Evolutionary conservation across 1,139 yeast species (phyloP).

Genomic region (Nakaseomyces glabratus): DNA sequence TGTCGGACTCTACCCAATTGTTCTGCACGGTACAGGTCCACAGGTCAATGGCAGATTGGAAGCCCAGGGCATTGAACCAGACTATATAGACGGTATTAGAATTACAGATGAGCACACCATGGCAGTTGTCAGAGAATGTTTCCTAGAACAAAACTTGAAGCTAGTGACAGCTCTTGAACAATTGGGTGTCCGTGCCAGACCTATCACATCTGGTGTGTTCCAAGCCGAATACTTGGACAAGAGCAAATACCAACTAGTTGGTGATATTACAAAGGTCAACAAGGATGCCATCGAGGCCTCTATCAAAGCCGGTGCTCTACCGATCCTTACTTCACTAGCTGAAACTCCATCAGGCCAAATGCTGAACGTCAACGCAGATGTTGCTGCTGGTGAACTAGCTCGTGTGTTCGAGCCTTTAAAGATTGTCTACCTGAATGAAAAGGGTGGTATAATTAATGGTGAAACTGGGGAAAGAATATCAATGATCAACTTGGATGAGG

Average conservation of each 20-base stretch:
- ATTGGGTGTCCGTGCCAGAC: slow-evolving; percentile 96
- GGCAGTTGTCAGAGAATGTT: slow-evolving; percentile 92
- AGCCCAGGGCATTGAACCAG: slow-evolving; percentile 92
- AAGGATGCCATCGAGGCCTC: slow-evolving; percentile 91
- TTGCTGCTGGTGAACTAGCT: slow-evolving; percentile 97
- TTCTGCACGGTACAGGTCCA: slow-evolving; percentile 97
- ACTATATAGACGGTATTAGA: slow-evolving; percentile 91
- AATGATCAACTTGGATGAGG: slow-evolving; percentile 89
- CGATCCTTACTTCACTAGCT: slow-evolving; percentile 90
- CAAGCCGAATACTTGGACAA: slow-evolving; percentile 86
- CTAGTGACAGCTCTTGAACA: slow-evolving; percentile 92
- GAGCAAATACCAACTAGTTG: slow-evolving; percentile 86
- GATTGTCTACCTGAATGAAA: slow-evolving; percentile 91
- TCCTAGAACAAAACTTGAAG: slow-evolving; percentile 87
- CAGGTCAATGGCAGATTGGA: slow-evolving; percentile 92
- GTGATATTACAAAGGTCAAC: slow-evolving; percentile 77
- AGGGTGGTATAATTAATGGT: slow-evolving; percentile 95
- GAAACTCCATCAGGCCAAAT: slow-evolving; percentile 96
- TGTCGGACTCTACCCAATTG: slow-evolving; percentile 94
- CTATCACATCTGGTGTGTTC: slow-evolving; percentile 96
- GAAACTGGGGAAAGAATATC: slow-evolving; percentile 84
- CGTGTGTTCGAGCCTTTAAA: slow-evolving; percentile 94
- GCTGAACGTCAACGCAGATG: slow-evolving; percentile 95
- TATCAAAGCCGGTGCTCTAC: slow-evolving; percentile 91
- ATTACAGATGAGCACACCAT: slow-evolving; percentile 91